Evolutionary conservation across 805 yeast genomes (phyloP).

Genomic region (Monosporozyma yasuniensis): DNA sequence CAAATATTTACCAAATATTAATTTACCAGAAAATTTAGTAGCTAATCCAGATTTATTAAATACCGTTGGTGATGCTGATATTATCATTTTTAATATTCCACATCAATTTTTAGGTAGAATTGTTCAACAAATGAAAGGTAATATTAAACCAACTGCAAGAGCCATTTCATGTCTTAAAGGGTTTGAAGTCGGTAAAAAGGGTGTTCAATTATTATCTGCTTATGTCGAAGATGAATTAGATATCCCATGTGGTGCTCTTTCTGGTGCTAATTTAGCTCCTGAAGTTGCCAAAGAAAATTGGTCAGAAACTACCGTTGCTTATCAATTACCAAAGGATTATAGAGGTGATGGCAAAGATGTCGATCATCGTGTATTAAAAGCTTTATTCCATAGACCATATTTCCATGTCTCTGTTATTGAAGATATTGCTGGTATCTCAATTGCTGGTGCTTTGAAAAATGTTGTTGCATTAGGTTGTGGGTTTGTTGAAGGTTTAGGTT

Average conservation of each 20-base stretch:
- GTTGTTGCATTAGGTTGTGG: constrained; percentile 96
- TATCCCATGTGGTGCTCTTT: constrained; percentile 88
- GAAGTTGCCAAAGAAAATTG: constrained; percentile 93
- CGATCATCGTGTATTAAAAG: constrained; percentile 62
- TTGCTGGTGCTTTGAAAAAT: constrained; percentile 96
- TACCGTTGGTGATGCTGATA: constrained; percentile 74
- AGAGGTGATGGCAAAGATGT: constrained; percentile 41
- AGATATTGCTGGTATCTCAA: constrained; percentile 92
- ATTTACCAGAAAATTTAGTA: constrained; percentile 72
- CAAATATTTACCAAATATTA: constrained; percentile 83
- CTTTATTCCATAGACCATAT: constrained; percentile 92
- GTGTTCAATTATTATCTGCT: constrained; percentile 75
- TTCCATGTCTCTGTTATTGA: constrained; percentile 91
- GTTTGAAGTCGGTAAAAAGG: constrained; percentile 75
- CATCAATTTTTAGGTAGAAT: constrained; percentile 87
- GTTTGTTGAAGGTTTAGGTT: constrained; percentile 91
- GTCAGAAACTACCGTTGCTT: constrained; percentile 97
- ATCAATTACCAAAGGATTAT: constrained; percentile 58
- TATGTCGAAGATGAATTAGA: constrained; percentile 74
- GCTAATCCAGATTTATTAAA: constrained; percentile 80
- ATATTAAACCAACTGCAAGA: constrained; percentile 59
- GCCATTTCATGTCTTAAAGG: constrained; percentile 97
- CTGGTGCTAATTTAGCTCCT: constrained; percentile 96
- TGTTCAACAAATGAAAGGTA: constrained; percentile 66
- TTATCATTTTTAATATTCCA: constrained; percentile 89